Conservation (phyloP, 202 grass and related monocot species). For the Saccharum hybrid region DNA sequence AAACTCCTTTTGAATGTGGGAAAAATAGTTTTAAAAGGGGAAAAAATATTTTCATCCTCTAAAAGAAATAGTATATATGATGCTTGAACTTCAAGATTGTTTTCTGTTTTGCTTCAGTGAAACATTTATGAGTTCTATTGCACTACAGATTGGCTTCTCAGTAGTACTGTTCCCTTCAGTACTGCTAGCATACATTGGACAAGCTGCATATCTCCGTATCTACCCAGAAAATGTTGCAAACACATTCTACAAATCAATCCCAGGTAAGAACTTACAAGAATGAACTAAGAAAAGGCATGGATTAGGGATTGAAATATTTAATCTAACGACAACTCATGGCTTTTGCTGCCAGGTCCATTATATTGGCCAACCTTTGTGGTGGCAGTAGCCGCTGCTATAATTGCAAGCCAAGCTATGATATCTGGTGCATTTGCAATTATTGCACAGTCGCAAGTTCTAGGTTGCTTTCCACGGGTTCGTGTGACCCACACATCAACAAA, state of each 20-base stretch:
- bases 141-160: conserved; percentile 65
- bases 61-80: conserved; percentile 16
- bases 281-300: conserved; percentile 31
- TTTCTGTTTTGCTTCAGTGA: conserved; percentile 14
- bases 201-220: conserved; percentile 64
- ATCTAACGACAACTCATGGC: conserved; percentile 16
- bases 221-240: conserved; percentile 57
- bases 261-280: conserved; percentile 45
- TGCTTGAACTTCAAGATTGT: conserved; percentile 14
- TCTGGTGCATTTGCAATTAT: conserved; percentile 71
- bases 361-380: conserved; percentile 66
- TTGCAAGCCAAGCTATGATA: conserved; percentile 74
- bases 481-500: conserved; percentile 66
- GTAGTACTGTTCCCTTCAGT: conserved; percentile 59
- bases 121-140: neutral
- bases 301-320: conserved; percentile 24
- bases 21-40: neutral
- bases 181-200: conserved; percentile 66
- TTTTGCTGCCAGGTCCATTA: conserved; percentile 45
- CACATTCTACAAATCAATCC: too few relatives aligned
- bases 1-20: too few relatives aligned
- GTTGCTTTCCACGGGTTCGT: conserved; percentile 68
- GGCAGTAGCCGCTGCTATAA: conserved; percentile 59
- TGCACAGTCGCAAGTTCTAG: conserved; percentile 63
- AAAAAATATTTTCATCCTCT: neutral